Evolutionary conservation across 2,329 filamentous ascomycete genomes (phyloP).

Genomic region (Ascochyta pisi): DNA sequence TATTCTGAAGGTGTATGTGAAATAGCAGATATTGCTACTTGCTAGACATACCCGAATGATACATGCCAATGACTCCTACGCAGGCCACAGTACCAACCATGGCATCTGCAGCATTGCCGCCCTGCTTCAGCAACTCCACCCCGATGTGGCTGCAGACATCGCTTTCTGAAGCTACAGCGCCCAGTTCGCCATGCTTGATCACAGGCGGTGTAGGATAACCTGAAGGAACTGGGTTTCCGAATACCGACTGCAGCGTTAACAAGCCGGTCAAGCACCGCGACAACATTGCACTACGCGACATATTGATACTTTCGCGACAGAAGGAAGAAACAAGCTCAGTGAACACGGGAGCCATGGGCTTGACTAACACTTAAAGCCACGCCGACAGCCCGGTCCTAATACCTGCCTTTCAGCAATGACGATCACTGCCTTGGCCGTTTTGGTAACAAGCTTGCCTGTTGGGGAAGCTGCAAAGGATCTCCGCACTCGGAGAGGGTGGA

Average conservation of each 20-base stretch:
- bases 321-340: conserved; percentile 19
- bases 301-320: conserved; percentile 19
- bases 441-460: conserved; percentile 13
- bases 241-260: conserved; percentile 36
- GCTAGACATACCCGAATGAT: conserved; percentile 47
- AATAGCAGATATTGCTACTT: neutral
- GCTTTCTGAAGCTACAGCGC: conserved; percentile 56
- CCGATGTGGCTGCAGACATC: conserved; percentile 56
- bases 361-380: conserved; percentile 18
- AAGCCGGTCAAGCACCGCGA: conserved; percentile 33
- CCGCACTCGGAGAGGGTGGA: conserved; percentile 7
- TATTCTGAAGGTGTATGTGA: neutral
- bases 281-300: conserved; percentile 30
- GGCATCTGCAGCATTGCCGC: conserved; percentile 61
- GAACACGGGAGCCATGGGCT: conserved; percentile 9
- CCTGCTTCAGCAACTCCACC: conserved; percentile 52
- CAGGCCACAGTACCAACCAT: conserved; percentile 57
- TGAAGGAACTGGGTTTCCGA: conserved; percentile 34
- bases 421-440: conserved; percentile 12
- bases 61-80: conserved; percentile 58
- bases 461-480: conserved; percentile 15
- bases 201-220: conserved; percentile 19
- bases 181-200: conserved; percentile 40
- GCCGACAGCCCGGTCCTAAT: conserved; percentile 2
- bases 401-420: conserved; percentile 7